Conservation (phyloP, 108 stramenopile genomes). For the Cyclostephanos tholiformis region DNA sequence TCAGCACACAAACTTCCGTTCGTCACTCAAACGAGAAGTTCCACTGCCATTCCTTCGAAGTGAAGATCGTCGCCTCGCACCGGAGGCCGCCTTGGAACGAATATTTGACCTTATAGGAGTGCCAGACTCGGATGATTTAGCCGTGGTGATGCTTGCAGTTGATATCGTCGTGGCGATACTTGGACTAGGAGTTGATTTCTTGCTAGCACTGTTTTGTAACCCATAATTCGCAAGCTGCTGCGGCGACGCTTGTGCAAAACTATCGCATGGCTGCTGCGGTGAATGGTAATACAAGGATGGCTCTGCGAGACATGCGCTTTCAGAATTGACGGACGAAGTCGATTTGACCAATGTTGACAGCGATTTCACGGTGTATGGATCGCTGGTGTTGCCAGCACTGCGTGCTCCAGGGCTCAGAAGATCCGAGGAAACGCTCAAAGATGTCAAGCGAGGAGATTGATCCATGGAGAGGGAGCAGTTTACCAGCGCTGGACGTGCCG, state of each 20-base stretch:
- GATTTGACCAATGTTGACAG: background rate
- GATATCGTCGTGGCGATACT: conserved; percentile 21
- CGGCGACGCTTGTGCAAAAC: background rate
- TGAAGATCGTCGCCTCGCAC: conserved; percentile 8
- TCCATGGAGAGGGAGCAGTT: background rate
- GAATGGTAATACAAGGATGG: conserved; percentile 13
- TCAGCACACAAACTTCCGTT: conserved; percentile 29
- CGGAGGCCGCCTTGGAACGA: conserved; percentile 3
- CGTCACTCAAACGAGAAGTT: background rate
- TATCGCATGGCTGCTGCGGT: background rate
- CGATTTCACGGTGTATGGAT: conserved; percentile 19
- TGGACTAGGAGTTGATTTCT: conserved; percentile 6
- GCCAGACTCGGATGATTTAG: conserved; percentile 25
- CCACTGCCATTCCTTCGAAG: background rate
- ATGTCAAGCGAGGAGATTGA: background rate
- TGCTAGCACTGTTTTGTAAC: background rate
- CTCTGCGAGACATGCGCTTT: conserved; percentile 1
- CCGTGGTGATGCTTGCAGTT: conserved; percentile 30
- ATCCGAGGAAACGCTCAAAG: background rate
- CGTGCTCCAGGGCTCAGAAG: conserved; percentile 1
- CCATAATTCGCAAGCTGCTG: background rate
- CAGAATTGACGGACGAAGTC: conserved; percentile 8
- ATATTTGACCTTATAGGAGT: background rate
- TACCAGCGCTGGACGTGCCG: background rate
- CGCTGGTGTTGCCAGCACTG: background rate